phyloP scores from a whole-genome alignment of 306 rosid species.

The Sindora glabra region DNA sequence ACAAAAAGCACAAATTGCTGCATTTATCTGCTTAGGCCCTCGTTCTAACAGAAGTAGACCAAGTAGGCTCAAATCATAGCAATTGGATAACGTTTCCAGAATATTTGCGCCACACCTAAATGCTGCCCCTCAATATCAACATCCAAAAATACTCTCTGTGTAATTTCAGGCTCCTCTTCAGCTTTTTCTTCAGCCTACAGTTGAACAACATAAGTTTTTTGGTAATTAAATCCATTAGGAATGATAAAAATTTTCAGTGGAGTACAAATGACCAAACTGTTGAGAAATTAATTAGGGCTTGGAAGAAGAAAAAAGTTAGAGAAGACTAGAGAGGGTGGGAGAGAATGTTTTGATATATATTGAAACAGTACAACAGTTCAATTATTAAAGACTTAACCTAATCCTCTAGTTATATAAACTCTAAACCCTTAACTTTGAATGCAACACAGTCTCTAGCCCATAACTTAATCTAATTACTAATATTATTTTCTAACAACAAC shows the following conservation, averaged over 20 bases:
- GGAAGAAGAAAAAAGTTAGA: too few relatives aligned
- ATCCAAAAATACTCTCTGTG: slow-evolving; percentile 78
- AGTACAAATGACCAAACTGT: neutral
- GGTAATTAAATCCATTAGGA: neutral
- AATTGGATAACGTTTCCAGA: neutral
- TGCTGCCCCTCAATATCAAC: slow-evolving; percentile 67
- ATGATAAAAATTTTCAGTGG: neutral
- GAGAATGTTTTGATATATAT: too few relatives aligned
- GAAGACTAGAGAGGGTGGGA: too few relatives aligned
- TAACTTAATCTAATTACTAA: too few relatives aligned
- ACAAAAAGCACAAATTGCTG: neutral
- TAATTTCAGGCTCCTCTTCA: slow-evolving; percentile 66
- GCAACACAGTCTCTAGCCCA: too few relatives aligned
- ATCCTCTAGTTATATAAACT: too few relatives aligned
- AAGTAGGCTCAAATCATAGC: neutral
- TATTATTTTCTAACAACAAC: too few relatives aligned
- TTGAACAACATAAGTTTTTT: slow-evolving; percentile 1
- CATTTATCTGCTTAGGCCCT: neutral
- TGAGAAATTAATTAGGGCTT: too few relatives aligned
- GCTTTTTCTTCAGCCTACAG: slow-evolving; percentile 47
- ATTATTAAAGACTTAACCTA: too few relatives aligned
- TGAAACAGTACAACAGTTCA: too few relatives aligned
- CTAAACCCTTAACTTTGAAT: too few relatives aligned
- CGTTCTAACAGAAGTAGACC: neutral
- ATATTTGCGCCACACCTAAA: slow-evolving; percentile 35